Evolutionary conservation across 2,329 filamentous ascomycete genomes (phyloP).

Genomic region (Capronia epimyces): DNA sequence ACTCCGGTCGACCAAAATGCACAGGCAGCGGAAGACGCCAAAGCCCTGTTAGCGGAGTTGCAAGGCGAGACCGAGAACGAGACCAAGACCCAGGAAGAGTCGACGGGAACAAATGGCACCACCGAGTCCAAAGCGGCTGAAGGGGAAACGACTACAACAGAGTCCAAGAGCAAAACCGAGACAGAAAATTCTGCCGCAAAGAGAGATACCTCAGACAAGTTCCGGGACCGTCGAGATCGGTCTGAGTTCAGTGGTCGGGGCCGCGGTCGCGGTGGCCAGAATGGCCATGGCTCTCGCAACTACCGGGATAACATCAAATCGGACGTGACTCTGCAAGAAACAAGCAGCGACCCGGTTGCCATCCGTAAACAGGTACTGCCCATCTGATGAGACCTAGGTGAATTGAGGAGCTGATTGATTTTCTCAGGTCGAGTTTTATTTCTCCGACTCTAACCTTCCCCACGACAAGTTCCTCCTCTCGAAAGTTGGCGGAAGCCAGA

Average conservation of each 20-base stretch:
- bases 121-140: constrained; percentile 24
- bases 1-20: constrained; percentile 34
- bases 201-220: constrained; percentile 13
- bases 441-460: constrained; percentile 83
- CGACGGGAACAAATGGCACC: constrained; percentile 14
- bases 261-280: constrained; percentile 30
- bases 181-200: not conserved
- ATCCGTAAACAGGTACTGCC: constrained; percentile 71
- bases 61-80: constrained; percentile 34
- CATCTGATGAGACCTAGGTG: not conserved
- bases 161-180: constrained; percentile 31
- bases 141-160: constrained; percentile 23
- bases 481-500: constrained; percentile 69
- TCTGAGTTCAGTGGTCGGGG: constrained; percentile 9
- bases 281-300: constrained; percentile 30
- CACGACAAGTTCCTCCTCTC: constrained; percentile 83
- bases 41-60: constrained; percentile 43
- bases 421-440: constrained; percentile 84
- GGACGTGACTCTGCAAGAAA: constrained; percentile 60
- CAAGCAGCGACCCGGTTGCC: constrained; percentile 69
- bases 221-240: constrained; percentile 19
- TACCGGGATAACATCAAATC: constrained; percentile 61
- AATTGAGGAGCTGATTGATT: not conserved
- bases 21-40: constrained; percentile 44
- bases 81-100: constrained; percentile 1